A percentile compares a stretch with the other conserved stretches of the same genome.
These are phyloP conservation scores for Rhodotorula sphaerocarpa DNA, from an alignment of 768 basidiomycete species.

Conservation along the genomic window DNA sequence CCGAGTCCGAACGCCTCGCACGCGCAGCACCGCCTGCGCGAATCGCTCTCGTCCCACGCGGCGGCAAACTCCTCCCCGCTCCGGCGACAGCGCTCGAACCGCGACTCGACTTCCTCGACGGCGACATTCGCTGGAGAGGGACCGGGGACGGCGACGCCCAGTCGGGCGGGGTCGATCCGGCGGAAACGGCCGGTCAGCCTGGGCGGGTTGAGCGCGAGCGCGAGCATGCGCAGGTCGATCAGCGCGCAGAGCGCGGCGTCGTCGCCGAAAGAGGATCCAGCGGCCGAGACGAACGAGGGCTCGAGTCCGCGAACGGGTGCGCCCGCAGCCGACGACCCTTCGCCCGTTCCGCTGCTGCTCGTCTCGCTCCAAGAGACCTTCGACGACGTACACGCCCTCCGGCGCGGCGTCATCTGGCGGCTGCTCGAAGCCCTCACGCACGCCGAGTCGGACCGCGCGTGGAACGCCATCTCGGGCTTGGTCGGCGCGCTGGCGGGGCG, in stretches of 20 bases:
- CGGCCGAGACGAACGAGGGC: neutral
- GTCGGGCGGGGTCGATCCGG: neutral
- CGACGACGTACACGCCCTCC: conserved; percentile 1
- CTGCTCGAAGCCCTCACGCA: neutral
- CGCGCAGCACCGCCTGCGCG: neutral
- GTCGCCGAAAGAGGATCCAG: no score
- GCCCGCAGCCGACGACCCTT: neutral
- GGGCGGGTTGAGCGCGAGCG: conserved; percentile 9
- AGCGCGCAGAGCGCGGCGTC: neutral
- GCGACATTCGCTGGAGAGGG: neutral
- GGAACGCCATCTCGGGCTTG: neutral
- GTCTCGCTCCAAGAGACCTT: conserved; percentile 9
- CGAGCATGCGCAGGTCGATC: neutral
- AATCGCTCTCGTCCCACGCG: neutral
- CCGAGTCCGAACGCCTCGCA: neutral
- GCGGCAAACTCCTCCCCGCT: no score
- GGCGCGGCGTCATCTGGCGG: conserved; percentile 9
- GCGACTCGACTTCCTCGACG: neutral
- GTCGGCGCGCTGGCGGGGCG: neutral
- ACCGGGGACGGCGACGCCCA: neutral
- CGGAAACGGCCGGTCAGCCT: conserved; percentile 14
- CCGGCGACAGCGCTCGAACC: no score
- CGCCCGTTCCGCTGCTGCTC: neutral
- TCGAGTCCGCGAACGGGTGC: neutral
- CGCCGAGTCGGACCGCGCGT: neutral